Evolutionary conservation across 306 rosid genomes (phyloP).

Genomic region (Casuarina glauca): DNA sequence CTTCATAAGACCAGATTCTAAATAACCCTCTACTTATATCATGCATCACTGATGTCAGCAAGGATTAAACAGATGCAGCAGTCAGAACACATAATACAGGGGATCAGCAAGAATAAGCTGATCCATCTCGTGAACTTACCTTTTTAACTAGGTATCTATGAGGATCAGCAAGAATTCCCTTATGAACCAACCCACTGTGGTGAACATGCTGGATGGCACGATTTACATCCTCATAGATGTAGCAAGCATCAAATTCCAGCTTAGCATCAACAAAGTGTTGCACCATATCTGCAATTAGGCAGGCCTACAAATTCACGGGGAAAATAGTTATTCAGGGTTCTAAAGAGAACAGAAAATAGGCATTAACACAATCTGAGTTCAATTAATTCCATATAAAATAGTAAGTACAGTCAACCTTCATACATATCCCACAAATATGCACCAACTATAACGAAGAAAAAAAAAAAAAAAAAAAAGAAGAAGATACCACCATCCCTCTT

Average conservation of each 20-base stretch:
- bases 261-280: slow-evolving; percentile 91
- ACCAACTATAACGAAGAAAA: background rate
- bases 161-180: slow-evolving; percentile 76
- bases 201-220: slow-evolving; percentile 92
- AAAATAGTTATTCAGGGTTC: slow-evolving; percentile 25
- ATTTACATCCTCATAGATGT: slow-evolving; percentile 85
- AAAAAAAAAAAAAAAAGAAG: background rate
- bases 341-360: slow-evolving; percentile 8
- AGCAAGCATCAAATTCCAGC: slow-evolving; percentile 88
- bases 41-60: slow-evolving; percentile 21
- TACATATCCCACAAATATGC: background rate
- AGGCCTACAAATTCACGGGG: slow-evolving; percentile 63
- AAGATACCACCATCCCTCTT: background rate
- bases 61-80: slow-evolving; percentile 20
- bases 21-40: slow-evolving; percentile 10
- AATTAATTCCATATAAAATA: background rate
- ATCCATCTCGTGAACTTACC: slow-evolving; percentile 48
- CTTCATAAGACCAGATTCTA: slow-evolving; percentile 19
- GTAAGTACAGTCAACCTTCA: background rate
- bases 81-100: background rate
- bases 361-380: background rate
- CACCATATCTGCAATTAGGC: slow-evolving; percentile 96
- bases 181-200: slow-evolving; percentile 82
- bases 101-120: slow-evolving; percentile 14
- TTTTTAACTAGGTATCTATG: slow-evolving; percentile 74